phyloP scores from a whole-genome alignment of 2,329 filamentous ascomycete genomes.

The Calonectria hongkongensis region DNA sequence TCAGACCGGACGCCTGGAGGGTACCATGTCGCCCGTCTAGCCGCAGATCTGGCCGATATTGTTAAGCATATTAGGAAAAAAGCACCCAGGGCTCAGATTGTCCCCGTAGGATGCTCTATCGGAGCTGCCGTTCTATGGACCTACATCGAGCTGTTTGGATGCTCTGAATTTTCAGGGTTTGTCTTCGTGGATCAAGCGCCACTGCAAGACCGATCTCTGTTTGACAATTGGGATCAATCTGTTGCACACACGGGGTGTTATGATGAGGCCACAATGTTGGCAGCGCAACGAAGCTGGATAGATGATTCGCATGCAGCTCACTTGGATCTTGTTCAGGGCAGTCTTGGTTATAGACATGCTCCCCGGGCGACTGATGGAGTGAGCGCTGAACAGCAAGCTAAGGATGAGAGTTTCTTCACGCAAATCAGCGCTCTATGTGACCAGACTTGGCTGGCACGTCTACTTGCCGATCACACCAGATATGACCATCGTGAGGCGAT shows the following conservation, averaged over 20 bases:
- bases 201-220: constrained; percentile 51
- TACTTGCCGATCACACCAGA: constrained; percentile 53
- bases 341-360: constrained; percentile 52
- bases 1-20: constrained; percentile 50
- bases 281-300: constrained; percentile 53
- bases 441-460: constrained; percentile 52
- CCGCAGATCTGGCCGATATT: constrained; percentile 49
- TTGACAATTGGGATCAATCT: constrained; percentile 50
- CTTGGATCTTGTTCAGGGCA: constrained; percentile 51
- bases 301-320: constrained; percentile 49
- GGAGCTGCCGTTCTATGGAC: constrained; percentile 56
- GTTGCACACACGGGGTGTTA: constrained; percentile 53
- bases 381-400: constrained; percentile 48
- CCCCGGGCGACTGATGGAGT: constrained; percentile 47
- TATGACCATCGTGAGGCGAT: constrained; percentile 54
- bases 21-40: constrained; percentile 54
- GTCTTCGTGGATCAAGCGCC: constrained; percentile 56
- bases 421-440: constrained; percentile 53
- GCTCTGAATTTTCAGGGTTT: constrained; percentile 51
- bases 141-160: constrained; percentile 53
- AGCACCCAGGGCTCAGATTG: constrained; percentile 42
- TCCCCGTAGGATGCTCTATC: constrained; percentile 55
- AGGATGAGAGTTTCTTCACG: constrained; percentile 53
- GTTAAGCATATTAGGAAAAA: constrained; percentile 47
- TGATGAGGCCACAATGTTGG: constrained; percentile 51